These are phyloP conservation scores for Gossypium australe DNA, from an alignment of 345 rosid species.

Conservation along the genomic window DNA sequence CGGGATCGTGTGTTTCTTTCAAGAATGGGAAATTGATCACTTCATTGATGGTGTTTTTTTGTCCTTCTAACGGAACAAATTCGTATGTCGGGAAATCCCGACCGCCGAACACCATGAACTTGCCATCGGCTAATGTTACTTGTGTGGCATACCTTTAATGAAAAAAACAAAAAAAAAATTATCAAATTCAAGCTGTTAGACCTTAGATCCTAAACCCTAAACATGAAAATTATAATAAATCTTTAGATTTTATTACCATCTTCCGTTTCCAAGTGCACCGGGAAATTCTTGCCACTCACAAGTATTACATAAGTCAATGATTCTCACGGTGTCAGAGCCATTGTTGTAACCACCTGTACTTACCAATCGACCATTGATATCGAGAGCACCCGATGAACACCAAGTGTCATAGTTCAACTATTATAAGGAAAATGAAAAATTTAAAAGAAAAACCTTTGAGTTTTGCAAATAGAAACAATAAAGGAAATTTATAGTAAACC, in stretches of 20 bases:
- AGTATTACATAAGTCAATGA: conserved; percentile 27
- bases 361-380: conserved; percentile 55
- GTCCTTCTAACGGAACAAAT: conserved; percentile 65
- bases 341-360: conserved; percentile 70
- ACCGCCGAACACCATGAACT: conserved; percentile 72
- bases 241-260: conserved; percentile 46
- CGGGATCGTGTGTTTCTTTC: conserved; percentile 39
- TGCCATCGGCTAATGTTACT: conserved; percentile 61
- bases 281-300: conserved; percentile 70
- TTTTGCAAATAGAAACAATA: no score
- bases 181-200: not conserved
- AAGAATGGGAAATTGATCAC: conserved; percentile 43
- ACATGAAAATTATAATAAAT: no score
- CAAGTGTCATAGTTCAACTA: conserved; percentile 80
- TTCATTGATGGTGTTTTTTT: conserved; percentile 27
- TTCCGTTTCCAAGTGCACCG: conserved; percentile 46
- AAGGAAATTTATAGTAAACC: no score
- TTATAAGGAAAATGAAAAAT: not conserved
- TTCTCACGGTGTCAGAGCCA: conserved; percentile 66
- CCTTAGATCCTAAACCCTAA: not conserved
- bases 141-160: conserved; percentile 64
- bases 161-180: not conserved
- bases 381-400: conserved; percentile 93
- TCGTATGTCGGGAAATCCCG: conserved; percentile 66
- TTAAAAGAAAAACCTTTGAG: not conserved